These are phyloP conservation scores for Mycena vulgaris DNA, from an alignment of 768 basidiomycete genomes.

Conservation along the genomic window DNA sequence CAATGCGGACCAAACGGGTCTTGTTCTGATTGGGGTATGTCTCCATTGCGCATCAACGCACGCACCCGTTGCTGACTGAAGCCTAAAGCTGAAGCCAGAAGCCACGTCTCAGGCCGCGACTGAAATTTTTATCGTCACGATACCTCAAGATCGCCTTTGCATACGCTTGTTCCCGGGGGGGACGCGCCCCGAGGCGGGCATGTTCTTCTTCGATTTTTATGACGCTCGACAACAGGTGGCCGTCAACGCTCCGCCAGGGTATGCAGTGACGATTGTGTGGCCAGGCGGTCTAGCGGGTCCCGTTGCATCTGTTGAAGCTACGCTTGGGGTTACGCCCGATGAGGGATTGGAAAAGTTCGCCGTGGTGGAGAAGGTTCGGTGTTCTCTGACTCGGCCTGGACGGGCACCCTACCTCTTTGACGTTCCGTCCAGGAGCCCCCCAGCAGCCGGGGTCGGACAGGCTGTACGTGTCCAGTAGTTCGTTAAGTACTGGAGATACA, in stretches of 20 bases:
- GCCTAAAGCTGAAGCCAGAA: not conserved
- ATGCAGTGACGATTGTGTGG: not conserved
- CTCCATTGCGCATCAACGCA: slow-evolving; percentile 4
- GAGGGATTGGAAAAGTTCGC: slow-evolving; percentile 13
- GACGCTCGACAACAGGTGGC: not conserved
- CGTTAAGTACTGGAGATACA: no score
- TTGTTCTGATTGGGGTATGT: slow-evolving; percentile 5
- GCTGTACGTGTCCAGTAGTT: not conserved
- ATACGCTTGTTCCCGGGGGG: slow-evolving; percentile 12
- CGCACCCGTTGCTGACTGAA: not conserved
- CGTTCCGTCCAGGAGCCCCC: not conserved
- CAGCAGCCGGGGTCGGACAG: not conserved
- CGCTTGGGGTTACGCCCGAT: not conserved
- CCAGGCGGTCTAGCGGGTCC: slow-evolving; percentile 5
- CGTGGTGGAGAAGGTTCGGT: slow-evolving; percentile 7
- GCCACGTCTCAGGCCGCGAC: not conserved
- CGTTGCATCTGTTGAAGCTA: slow-evolving; percentile 8
- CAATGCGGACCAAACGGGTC: not conserved
- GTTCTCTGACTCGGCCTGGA: not conserved
- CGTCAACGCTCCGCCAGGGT: slow-evolving; percentile 6
- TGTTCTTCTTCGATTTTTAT: slow-evolving; percentile 14
- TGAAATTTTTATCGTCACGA: not conserved
- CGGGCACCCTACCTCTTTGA: not conserved
- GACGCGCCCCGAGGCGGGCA: not conserved
- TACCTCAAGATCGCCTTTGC: slow-evolving; percentile 4